Evolutionary conservation across 1,284 basidiomycete species (phyloP), one percentile per base, ranked within the genome.

Genomic region (Ustilago curta): DNA sequence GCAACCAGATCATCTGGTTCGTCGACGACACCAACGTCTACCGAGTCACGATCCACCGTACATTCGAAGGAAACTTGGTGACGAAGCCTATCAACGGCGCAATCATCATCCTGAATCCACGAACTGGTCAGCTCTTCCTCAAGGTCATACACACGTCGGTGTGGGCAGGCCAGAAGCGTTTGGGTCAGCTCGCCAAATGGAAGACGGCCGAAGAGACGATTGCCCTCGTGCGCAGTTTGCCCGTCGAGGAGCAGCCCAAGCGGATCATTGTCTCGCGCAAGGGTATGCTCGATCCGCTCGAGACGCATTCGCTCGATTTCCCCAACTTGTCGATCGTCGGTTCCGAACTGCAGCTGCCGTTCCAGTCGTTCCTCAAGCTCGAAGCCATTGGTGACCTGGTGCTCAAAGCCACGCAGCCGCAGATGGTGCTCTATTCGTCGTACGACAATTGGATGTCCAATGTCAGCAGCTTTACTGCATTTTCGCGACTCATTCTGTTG

Each of bases 1-100:
- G 93, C n/a, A 99, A 99, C 87, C 96, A 98, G 86, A 96, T 99
- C 85, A 98, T 99, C 77, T 99, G 96, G 97, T 98, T 99, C 84
- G 95, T 99, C 75, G 97, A 99, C 84, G 97, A 99, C 85, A 99
- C 97, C 48, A 98, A 99, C 81, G 97, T 99, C 27, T 99, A 99
- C 87, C 94, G 97, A 79, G 97, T 99, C 61, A 99, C 96, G 8
- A 99, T 99, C 83, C 97, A 99, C 88, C 97, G 98, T 88, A 99
- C 96, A 8, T 99, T 99, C 86, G 97, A 99, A 88, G 97, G 95
- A 84, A 99, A 99, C 87, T 90, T 98, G 90, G 99, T 97, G 19
- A 99, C 97, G 32, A 99, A 99, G 87, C 97, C 97, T 2, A 98
- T 99, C 88, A 98, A 99, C 85, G 96, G 96, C 69, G 96, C 95